Evolutionary conservation across 768 basidiomycete genomes (phyloP), one percentile per base, ranked within the genome.

Genomic region (Leucocoprinus leucothites): DNA sequence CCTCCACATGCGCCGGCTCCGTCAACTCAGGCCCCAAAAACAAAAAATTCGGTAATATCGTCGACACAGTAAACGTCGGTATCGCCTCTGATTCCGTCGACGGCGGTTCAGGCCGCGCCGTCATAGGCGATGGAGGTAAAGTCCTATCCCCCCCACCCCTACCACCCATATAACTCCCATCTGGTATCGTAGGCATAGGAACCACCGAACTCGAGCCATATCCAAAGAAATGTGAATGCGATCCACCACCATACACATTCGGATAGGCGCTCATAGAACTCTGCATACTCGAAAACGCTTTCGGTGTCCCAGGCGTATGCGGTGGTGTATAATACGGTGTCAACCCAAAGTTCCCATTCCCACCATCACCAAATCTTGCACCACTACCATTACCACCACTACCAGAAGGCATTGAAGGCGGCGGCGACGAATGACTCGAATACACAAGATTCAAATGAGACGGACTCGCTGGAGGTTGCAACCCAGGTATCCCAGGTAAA

Each of bases 21-120:
- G 87, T 87, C 24, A 91, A 77, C 68, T 98, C 96, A 0, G 95
- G 92, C 1, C 95, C 96, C 28, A 98, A 80, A 69, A 83, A 98
- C 24, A 98, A 74, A 71, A 97, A 97, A 55, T 84, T 82, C 2
- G 95, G 94, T 2, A 98, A 75, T 60, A 98, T 97, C 18, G 89
- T 90, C 14, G 94, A 96, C 35, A 97, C 83, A n/a, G 78, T 73
- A 66, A 97, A 98, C 4, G 71, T 69, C 3, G 85, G 83, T 60
- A 82, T 78, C 21, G 82, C 71, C 48, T 82, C 78, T 3, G 81
- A 81, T 4, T 61, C 70, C 3, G 82, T 82, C 2, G 78, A 82
- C 21, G 85, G 82, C 46, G 79, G 76, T 61, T 82, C 85, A 4
- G 85, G 87, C 2, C 83, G 81, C 1, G 83, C 86, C 1, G 88